Conservation (phyloP, 345 rosid genomes). For the Bruguiera parviflora region DNA sequence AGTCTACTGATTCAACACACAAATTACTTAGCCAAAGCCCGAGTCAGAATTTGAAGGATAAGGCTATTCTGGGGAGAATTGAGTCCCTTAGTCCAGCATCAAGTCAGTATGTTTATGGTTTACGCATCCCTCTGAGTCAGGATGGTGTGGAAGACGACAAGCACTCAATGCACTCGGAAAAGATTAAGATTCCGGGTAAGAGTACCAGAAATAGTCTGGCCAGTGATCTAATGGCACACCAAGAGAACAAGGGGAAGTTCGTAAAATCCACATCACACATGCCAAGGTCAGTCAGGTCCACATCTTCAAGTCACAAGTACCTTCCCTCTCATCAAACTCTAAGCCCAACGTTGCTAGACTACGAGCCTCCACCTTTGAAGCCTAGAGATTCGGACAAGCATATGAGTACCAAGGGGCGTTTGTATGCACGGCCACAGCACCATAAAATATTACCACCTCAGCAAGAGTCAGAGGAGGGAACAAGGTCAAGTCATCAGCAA, state of each 20-base stretch:
- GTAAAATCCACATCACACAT: background rate
- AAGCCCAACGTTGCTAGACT: constrained; percentile 9
- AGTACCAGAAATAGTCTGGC: background rate
- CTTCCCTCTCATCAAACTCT: background rate
- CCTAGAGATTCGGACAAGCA: background rate
- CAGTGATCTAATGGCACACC: background rate
- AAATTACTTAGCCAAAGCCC: background rate
- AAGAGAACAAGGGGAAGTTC: background rate
- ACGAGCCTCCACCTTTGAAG: constrained; percentile 5
- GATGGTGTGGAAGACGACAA: background rate
- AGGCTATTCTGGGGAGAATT: background rate
- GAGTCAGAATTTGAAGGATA: background rate
- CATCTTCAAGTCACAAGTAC: background rate
- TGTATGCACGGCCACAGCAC: background rate
- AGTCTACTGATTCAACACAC: background rate
- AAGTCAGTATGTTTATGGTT: constrained; percentile 10
- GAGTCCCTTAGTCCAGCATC: background rate
- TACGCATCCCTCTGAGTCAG: background rate
- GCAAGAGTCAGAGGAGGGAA: constrained; percentile 1
- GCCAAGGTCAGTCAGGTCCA: background rate
- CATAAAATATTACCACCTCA: background rate
- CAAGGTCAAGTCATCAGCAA: background rate
- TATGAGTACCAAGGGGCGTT: background rate
- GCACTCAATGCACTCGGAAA: background rate
- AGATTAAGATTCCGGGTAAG: background rate